phyloP scores from a whole-genome alignment of 441 rosid species.

The Jatropha podagrica region DNA sequence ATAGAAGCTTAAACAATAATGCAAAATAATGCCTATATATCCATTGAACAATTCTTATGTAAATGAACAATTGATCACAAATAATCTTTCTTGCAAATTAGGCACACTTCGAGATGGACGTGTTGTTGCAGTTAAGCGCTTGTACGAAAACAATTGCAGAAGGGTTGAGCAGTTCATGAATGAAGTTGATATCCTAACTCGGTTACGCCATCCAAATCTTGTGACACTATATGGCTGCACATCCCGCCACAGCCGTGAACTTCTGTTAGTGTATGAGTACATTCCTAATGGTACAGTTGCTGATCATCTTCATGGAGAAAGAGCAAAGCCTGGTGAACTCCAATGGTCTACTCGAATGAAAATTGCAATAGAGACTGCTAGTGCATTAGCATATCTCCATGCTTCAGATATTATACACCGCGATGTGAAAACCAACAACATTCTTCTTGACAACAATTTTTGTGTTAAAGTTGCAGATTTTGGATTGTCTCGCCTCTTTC shows the following conservation, averaged over 20 bases:
- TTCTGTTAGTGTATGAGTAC: conserved; percentile 77
- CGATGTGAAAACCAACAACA: conserved; percentile 83
- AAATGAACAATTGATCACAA: neutral
- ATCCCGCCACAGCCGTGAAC: conserved; percentile 77
- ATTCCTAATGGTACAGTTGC: conserved; percentile 88
- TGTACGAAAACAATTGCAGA: conserved; percentile 63
- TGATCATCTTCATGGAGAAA: conserved; percentile 74
- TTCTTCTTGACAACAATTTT: conserved; percentile 63
- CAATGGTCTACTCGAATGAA: conserved; percentile 66
- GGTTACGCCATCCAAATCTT: conserved; percentile 69
- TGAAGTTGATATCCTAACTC: conserved; percentile 74
- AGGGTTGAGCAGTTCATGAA: conserved; percentile 81
- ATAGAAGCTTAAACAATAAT: too few relatives aligned
- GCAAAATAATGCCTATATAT: neutral
- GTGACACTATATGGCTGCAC: conserved; percentile 87
- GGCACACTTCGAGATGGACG: conserved; percentile 79
- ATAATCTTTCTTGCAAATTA: conserved; percentile 7
- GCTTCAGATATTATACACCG: conserved; percentile 73
- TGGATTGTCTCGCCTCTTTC: conserved; percentile 77
- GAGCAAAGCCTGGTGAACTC: conserved; percentile 52
- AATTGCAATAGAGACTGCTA: conserved; percentile 79
- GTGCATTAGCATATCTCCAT: conserved; percentile 75
- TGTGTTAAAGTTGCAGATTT: conserved; percentile 78
- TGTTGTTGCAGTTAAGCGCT: conserved; percentile 88
- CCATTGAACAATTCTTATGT: neutral